Conservation (phyloP, 2,329 filamentous ascomycete genomes). For the Xylariaceae sp. region DNA sequence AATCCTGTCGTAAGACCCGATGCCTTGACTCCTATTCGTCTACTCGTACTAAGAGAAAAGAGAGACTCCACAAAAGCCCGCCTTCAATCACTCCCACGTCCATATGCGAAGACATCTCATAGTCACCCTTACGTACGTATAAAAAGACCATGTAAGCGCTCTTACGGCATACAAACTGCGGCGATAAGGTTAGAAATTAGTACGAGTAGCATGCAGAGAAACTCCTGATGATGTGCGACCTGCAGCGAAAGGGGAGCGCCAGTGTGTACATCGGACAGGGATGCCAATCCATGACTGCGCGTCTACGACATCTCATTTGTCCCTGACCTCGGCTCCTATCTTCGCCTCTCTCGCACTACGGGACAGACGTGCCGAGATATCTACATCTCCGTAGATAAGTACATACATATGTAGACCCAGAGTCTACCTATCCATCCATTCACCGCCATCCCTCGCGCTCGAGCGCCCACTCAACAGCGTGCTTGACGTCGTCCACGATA, state of each 20-base stretch:
- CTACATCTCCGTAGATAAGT: neutral
- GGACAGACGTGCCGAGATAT: too few relatives aligned
- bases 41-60: neutral
- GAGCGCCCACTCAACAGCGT: constrained; percentile 73
- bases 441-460: constrained; percentile 44
- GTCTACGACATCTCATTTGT: neutral
- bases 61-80: neutral
- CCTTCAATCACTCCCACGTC: neutral
- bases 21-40: neutral
- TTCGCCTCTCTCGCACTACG: too few relatives aligned
- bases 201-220: neutral
- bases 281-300: neutral
- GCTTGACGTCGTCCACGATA: constrained; percentile 68
- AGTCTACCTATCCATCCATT: constrained; percentile 7
- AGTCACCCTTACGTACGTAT: too few relatives aligned
- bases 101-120: too few relatives aligned
- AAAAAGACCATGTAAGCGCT: neutral
- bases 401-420: neutral
- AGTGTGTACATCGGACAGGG: neutral
- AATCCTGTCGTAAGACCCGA: neutral
- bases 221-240: neutral
- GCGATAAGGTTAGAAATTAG: neutral
- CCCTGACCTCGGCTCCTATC: neutral
- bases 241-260: neutral
- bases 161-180: neutral